Base-by-base conservation (phyloP, 2,329 filamentous ascomycete genomes). In the Arthrobotrys megalospora region DNA sequence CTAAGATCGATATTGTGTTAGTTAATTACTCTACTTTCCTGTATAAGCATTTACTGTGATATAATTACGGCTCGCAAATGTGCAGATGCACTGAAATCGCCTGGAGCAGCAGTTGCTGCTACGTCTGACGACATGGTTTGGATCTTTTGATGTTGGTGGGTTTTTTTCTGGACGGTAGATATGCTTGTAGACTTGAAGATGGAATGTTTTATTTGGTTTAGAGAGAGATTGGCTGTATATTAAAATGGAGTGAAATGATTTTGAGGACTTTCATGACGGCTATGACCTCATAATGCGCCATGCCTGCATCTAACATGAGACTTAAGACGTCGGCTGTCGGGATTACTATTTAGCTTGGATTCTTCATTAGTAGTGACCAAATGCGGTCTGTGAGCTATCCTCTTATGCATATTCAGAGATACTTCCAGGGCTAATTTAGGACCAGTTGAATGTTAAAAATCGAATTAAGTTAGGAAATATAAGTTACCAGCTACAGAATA, bases 251-350 rank as follows among this genome's bases (percentile, higher is more conserved):
- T 28, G 24, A 28, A 28, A 53, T 6, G 7, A 38, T 21, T 58
- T 58, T 58, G 52, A 58, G 21, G 52, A 14, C 32, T n/a, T 45
- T 52, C 28, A 45, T 38, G 28, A 19, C 32, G 10, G 43, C 21
- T 67, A 75, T 75, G 70, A 75, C 70, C 70, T 75, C 70, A 75
- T 68, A 47, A 34, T 75, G 70, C 63, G 50, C 62, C 50, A 28
- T 24, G 47, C 68, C 21, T 55, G 6, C n/a, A n/a, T n/a, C n/a
- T 14, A n/a, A 16, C 67, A 50, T 8, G n/a, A 5, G 6, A 6
- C 19, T 19, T 19, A 52, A 52, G 47, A 24, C 47, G 24, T 45
- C n/a, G 11, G 47, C 12, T 19, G 24, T 45, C n/a, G 11, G n/a
- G 6, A 16, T 16, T 45, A 14, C n/a, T 45, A 2, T 16, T 45